Evolutionary conservation across 2,329 filamentous ascomycete genomes (phyloP).

Genomic region (Trichoderma endophyticum): DNA sequence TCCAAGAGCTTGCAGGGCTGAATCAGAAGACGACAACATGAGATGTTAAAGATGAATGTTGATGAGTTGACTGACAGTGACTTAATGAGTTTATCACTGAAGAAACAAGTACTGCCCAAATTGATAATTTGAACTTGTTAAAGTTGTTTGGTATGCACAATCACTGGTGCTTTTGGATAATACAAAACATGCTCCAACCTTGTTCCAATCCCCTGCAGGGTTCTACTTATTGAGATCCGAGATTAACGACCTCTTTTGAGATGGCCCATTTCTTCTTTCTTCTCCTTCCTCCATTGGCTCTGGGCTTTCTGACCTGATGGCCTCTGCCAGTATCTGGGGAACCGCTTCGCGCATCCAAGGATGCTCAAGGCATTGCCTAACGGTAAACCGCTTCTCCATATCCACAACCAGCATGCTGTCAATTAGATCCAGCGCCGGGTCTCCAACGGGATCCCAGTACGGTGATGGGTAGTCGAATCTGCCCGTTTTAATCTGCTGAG

Average conservation of each 20-base stretch:
- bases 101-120: neutral
- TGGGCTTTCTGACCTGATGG: neutral
- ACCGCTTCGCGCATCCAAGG: constrained; percentile 58
- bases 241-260: neutral
- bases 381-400: constrained; percentile 74
- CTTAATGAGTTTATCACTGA: no score
- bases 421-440: constrained; percentile 70
- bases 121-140: neutral
- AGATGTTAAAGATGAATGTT: neutral
- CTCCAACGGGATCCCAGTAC: constrained; percentile 85
- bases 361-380: constrained; percentile 87
- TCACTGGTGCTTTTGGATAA: neutral
- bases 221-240: neutral
- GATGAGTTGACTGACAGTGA: neutral
- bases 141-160: neutral
- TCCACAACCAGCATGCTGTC: constrained; percentile 93
- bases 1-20: neutral
- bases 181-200: neutral
- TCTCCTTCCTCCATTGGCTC: neutral
- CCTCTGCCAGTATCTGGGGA: neutral
- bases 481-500: constrained; percentile 75
- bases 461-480: constrained; percentile 88
- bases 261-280: neutral
- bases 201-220: neutral
- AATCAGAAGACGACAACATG: neutral